Evolutionary conservation across 192 early-diverging fungal species (phyloP), one percentile per base, ranked within the genome.

Genomic region (Coemansia sp.): DNA sequence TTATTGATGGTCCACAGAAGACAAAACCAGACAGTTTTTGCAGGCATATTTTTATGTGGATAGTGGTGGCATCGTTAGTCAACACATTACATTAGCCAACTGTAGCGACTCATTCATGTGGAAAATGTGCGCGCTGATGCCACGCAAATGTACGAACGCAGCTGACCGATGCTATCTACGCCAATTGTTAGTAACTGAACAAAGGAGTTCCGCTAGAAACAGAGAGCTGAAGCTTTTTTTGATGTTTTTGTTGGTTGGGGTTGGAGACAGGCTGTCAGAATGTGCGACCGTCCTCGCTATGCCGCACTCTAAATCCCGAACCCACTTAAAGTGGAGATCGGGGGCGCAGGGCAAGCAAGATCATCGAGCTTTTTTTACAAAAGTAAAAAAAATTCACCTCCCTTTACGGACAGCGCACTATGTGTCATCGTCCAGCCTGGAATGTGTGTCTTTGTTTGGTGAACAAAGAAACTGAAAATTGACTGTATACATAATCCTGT

Each of bases 401-500:
- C 67, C 73, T 77, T 77, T 77, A 77, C 73, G 60, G 73, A 70
- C 64, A 54, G 65, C 67, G 73, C 73, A 69, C 73, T 69, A 28
- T 55, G 14, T 31, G 50, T 76, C 73, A 76, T 76, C 73, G 64
- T 76, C 66, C 73, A 65, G 67, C 73, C 47, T 76, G 57, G 59
- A 46, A 52, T 58, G 66, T 69, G 62, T 76, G 73, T 69, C 73
- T 69, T 22, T 66, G 62, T 76, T 69, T 67, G 69, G 60, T 77
- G 69, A 71, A 77, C 67, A 71, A 77, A 67, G 67, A 71, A 46
- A 77, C 73, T 71, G 68, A 67, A 77, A 55, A 71, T 77, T 57
- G 58, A 77, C 74, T 77, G 68, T 77, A 77, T 67, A 77, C 74
- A 67, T 70, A 57, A 77, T 77, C 74, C 74, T 77, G 74, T 64